These are phyloP conservation scores for Orobanche coerulescens DNA, from an alignment of 257 asterid species.

Conservation along the genomic window DNA sequence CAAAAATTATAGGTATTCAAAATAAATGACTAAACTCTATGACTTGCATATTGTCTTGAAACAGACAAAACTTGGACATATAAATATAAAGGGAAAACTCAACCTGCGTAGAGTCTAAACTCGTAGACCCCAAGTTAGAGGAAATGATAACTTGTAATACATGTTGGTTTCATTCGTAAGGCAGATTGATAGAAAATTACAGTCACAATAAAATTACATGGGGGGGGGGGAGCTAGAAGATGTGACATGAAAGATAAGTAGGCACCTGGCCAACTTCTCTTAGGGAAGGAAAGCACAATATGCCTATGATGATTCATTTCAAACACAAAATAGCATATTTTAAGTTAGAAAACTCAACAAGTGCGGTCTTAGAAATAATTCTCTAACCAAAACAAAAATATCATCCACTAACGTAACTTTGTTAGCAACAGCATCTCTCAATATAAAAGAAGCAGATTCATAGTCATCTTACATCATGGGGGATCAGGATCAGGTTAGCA, in stretches of 20 bases:
- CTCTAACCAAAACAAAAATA: slow-evolving; percentile 13
- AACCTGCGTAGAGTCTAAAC: slow-evolving; percentile 7
- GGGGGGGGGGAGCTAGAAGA: slow-evolving; percentile 19
- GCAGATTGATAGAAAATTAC: not conserved
- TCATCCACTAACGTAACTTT: not conserved
- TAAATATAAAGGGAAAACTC: slow-evolving; percentile 14
- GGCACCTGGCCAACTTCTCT: slow-evolving; percentile 91
- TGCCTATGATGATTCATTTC: slow-evolving; percentile 51
- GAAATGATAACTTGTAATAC: slow-evolving; percentile 13
- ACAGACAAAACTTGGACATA: too few relatives aligned
- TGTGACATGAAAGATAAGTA: slow-evolving; percentile 16
- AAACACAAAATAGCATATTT: slow-evolving; percentile 10
- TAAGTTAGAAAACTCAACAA: slow-evolving; percentile 18
- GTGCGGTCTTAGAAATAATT: slow-evolving; percentile 2
- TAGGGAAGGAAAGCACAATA: slow-evolving; percentile 94
- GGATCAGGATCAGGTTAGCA: not conserved
- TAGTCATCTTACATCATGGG: not conserved
- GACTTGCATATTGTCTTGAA: too few relatives aligned
- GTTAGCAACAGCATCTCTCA: slow-evolving; percentile 3
- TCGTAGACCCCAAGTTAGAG: slow-evolving; percentile 18
- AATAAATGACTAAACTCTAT: too few relatives aligned
- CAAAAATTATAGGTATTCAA: too few relatives aligned
- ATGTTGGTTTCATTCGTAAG: not conserved
- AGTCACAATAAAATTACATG: not conserved
- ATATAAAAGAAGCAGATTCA: slow-evolving; percentile 7